Evolutionary conservation across 768 basidiomycete genomes (phyloP).

Genomic region (Multifurca ochricompacta): DNA sequence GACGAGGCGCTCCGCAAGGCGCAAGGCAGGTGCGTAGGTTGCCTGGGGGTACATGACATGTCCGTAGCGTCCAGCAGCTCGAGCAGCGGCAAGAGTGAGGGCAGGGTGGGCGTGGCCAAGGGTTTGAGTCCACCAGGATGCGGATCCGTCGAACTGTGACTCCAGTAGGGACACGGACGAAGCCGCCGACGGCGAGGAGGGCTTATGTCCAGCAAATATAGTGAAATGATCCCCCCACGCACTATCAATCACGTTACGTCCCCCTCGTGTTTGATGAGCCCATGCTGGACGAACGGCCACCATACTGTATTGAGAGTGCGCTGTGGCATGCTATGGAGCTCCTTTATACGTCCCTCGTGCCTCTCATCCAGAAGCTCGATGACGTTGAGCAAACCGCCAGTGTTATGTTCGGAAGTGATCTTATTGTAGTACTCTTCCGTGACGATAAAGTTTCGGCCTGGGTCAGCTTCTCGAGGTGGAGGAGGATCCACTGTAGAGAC

Average conservation of each 20-base stretch:
- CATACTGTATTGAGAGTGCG: conserved; percentile 75
- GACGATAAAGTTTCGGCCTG: conserved; percentile 36
- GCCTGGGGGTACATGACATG: conserved; percentile 96
- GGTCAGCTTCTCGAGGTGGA: conserved; percentile 41
- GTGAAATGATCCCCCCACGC: conserved; percentile 84
- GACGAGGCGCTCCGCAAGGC: conserved; percentile 73
- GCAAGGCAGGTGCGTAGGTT: conserved; percentile 76
- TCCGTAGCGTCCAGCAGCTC: conserved; percentile 87
- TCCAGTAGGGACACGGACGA: conserved; percentile 35
- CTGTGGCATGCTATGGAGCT: conserved; percentile 70
- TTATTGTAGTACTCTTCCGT: conserved; percentile 70
- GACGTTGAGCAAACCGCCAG: conserved; percentile 37
- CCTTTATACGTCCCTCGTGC: conserved; percentile 59
- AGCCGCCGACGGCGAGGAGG: conserved; percentile 18
- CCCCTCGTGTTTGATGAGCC: conserved; percentile 50
- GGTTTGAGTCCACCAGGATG: conserved; percentile 98
- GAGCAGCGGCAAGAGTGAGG: conserved; percentile 79
- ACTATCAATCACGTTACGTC: conserved; percentile 88
- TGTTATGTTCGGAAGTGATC: conserved; percentile 32
- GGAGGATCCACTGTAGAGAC: conserved; percentile 50
- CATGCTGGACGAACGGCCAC: conserved; percentile 98
- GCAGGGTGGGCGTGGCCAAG: conserved; percentile 75
- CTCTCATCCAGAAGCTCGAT: conserved; percentile 52
- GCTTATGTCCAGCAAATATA: conserved; percentile 39
- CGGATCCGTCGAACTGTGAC: conserved; percentile 81